Conservation (phyloP, 345 rosid genomes). For the Draba incana region DNA sequence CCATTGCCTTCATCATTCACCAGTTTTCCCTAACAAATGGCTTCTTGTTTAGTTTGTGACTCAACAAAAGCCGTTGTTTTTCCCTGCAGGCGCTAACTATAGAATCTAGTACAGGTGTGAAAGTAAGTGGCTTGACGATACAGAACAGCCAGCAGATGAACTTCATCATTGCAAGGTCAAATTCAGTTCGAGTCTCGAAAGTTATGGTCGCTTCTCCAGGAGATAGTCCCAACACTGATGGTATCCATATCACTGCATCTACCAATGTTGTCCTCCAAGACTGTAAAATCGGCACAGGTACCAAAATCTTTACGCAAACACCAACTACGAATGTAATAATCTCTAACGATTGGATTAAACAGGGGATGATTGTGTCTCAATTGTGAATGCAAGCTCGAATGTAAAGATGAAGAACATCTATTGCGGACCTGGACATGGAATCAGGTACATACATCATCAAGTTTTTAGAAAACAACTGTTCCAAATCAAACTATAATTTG, state of each 20-base stretch:
- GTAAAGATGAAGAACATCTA: conserved; percentile 88
- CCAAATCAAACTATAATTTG: not conserved
- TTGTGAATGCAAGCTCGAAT: conserved; percentile 81
- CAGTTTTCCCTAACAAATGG: conserved; percentile 7
- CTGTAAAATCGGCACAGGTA: conserved; percentile 97
- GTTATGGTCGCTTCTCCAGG: conserved; percentile 87
- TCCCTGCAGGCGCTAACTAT: conserved; percentile 87
- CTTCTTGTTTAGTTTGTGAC: conserved; percentile 11
- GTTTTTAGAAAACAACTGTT: not conserved
- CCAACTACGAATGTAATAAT: not conserved
- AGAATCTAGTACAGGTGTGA: conserved; percentile 84
- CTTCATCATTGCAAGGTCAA: conserved; percentile 74
- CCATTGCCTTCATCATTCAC: conserved; percentile 27
- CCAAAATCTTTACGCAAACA: conserved; percentile 4
- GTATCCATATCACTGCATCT: conserved; percentile 87
- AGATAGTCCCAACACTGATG: conserved; percentile 99
- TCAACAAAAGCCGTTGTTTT: conserved; percentile 20
- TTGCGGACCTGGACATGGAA: conserved; percentile 99
- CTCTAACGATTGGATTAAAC: conserved; percentile 35
- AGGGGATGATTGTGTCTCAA: conserved; percentile 98
- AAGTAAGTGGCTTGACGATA: conserved; percentile 78
- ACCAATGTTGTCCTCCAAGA: conserved; percentile 84
- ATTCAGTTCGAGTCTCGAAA: conserved; percentile 63
- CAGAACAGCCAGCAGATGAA: conserved; percentile 98
- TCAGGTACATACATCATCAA: conserved; percentile 59